These are phyloP conservation scores for Backusella macrospora DNA, from an alignment of 192 early-diverging fungal species.

Conservation along the genomic window DNA sequence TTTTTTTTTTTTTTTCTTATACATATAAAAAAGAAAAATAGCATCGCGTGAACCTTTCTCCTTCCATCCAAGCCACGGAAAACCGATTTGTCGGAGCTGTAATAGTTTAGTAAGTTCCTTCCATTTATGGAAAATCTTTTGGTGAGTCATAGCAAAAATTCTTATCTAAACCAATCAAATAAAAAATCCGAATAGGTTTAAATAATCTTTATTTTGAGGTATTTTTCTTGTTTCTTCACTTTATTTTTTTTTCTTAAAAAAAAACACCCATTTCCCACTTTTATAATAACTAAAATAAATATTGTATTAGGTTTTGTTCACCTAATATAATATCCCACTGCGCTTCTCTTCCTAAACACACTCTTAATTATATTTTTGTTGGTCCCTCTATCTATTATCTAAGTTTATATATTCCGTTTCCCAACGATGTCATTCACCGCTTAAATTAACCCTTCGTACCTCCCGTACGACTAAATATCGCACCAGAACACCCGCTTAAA, in stretches of 20 bases:
- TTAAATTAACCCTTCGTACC: conserved; percentile 23
- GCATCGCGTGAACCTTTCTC: conserved; percentile 1
- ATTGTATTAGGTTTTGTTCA: conserved; percentile 11
- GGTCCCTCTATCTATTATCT: background rate
- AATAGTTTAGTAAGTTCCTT: background rate
- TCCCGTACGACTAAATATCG: conserved; percentile 21
- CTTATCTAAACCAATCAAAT: conserved; percentile 10
- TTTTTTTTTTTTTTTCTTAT: too few relatives aligned
- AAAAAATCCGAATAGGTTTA: conserved; percentile 5
- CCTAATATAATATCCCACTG: conserved; percentile 1
- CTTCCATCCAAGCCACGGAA: background rate
- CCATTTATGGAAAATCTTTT: conserved; percentile 3
- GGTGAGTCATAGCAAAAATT: conserved; percentile 12
- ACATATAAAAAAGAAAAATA: background rate
- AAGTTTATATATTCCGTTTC: background rate
- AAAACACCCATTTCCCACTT: background rate
- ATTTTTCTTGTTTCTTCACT: background rate
- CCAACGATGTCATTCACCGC: conserved; percentile 27
- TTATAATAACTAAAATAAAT: background rate
- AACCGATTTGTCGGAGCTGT: background rate
- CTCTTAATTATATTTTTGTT: conserved; percentile 12
- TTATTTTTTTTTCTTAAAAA: background rate
- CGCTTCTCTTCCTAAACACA: background rate
- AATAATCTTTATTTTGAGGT: background rate
- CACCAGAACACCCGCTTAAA: conserved; percentile 18